phyloP scores from a whole-genome alignment of 805 yeast genomes.

The Vanderwaltozyma yarrowii region DNA sequence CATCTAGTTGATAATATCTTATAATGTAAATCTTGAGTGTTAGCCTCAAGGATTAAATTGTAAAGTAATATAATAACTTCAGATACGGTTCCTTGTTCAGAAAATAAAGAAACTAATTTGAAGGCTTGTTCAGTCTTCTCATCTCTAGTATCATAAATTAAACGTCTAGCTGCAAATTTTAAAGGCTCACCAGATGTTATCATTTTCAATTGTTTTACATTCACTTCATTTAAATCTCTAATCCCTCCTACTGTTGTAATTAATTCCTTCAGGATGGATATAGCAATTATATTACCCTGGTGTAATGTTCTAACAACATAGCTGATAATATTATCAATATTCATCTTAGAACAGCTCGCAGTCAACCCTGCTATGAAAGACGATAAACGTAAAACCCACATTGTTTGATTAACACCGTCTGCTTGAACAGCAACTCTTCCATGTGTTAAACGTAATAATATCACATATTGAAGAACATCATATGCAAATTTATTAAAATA shows the following conservation, averaged over 20 bases:
- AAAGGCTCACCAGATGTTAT: constrained; percentile 56
- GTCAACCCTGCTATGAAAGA: constrained; percentile 67
- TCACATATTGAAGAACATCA: constrained; percentile 71
- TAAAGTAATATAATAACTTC: constrained; percentile 62
- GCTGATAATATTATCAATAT: constrained; percentile 49
- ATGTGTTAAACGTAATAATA: constrained; percentile 58
- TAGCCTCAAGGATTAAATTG: constrained; percentile 33
- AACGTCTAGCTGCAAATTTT: constrained; percentile 41
- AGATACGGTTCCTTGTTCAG: constrained; percentile 35
- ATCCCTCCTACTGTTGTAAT: constrained; percentile 72
- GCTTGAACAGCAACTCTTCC: constrained; percentile 59
- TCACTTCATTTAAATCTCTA: constrained; percentile 55
- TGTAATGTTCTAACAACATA: constrained; percentile 57
- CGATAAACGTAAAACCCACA: constrained; percentile 80
- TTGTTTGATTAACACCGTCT: constrained; percentile 72
- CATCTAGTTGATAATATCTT: constrained; percentile 61
- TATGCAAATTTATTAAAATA: constrained; percentile 70
- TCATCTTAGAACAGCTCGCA: constrained; percentile 44
- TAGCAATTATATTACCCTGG: constrained; percentile 45
- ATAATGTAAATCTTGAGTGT: constrained; percentile 39
- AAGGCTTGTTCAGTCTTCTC: constrained; percentile 38
- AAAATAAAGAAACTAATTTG: constrained; percentile 39
- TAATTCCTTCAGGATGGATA: constrained; percentile 58
- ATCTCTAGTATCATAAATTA: constrained; percentile 44
- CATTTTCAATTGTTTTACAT: constrained; percentile 51